Percentiles rank a stretch among this genome's conserved stretches.
These are phyloP conservation scores for Vanrija humicola DNA, from an alignment of 1,284 basidiomycete genomes.

Conservation along the genomic window DNA sequence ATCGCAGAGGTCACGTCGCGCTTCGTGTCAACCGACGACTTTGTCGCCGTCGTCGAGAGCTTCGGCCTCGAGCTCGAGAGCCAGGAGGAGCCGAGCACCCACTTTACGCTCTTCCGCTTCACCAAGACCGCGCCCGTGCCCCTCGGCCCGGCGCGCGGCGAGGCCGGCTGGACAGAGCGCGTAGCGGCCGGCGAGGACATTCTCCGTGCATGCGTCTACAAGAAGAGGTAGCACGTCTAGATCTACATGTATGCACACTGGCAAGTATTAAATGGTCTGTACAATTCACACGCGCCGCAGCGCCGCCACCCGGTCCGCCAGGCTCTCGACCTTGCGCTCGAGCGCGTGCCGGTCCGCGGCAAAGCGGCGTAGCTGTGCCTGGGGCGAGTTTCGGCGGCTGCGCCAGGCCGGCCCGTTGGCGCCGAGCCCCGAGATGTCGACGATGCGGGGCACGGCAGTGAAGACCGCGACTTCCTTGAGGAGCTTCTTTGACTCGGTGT, in stretches of 20 bases:
- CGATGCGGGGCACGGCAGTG: constrained; percentile 70
- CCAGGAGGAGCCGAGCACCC: constrained; percentile 64
- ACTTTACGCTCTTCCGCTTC: constrained; percentile 86
- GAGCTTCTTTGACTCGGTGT: constrained; percentile 73
- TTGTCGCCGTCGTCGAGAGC: constrained; percentile 64
- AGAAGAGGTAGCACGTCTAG: constrained; percentile 63
- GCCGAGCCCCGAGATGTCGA: constrained; percentile 64
- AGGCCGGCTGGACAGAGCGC: constrained; percentile 64
- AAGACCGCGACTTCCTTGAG: constrained; percentile 78
- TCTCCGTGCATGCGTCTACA: constrained; percentile 95
- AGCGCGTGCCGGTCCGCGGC: constrained; percentile 68
- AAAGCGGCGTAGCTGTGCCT: constrained; percentile 70
- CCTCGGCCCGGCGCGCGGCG: constrained; percentile 42
- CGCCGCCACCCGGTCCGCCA: constrained; percentile 44
- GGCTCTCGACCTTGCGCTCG: constrained; percentile 62
- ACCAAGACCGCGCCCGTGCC: constrained; percentile 59
- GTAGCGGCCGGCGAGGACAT: constrained; percentile 59
- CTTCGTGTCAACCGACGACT: constrained; percentile 70
- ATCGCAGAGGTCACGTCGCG: constrained; percentile 95
- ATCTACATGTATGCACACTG: neutral
- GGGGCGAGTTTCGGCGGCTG: constrained; percentile 69
- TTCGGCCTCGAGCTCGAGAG: constrained; percentile 64
- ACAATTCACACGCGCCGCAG: constrained; percentile 2
- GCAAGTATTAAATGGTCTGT: neutral
- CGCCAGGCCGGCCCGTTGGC: constrained; percentile 57